Evolutionary conservation across 164 flowering plant genomes (phyloP).

Genomic region (Vitis labrusca): DNA sequence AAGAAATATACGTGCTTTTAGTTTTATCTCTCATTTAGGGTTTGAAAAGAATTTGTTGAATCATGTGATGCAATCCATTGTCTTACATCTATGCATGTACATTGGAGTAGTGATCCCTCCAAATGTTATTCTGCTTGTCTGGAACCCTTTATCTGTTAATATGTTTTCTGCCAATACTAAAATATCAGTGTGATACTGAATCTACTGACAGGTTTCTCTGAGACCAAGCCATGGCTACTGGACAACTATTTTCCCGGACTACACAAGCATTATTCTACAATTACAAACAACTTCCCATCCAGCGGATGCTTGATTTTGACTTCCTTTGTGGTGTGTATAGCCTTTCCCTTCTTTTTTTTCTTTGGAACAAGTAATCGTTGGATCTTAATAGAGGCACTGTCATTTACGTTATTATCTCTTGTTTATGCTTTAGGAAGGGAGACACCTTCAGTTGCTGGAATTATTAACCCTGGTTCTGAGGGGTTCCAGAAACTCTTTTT

Average conservation of each 20-base stretch:
- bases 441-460: slow-evolving; percentile 98
- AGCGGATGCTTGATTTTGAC: slow-evolving; percentile 99
- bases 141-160: no score
- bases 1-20: no score
- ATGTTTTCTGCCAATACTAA: no score
- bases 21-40: no score
- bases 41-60: no score
- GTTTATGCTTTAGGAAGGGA: slow-evolving; percentile 66
- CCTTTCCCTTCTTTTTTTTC: neutral
- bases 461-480: slow-evolving; percentile 91
- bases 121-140: no score
- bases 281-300: slow-evolving; percentile 95
- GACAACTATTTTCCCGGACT: slow-evolving; percentile 86
- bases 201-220: slow-evolving; percentile 11
- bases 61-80: no score
- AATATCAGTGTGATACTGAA: neutral
- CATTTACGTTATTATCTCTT: neutral
- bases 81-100: no score
- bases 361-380: neutral
- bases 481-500: slow-evolving; percentile 98
- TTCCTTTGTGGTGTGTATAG: slow-evolving; percentile 80
- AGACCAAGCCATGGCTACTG: slow-evolving; percentile 72
- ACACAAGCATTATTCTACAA: slow-evolving; percentile 97
- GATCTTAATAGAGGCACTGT: neutral
- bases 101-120: no score